Evolutionary conservation across 345 rosid species (phyloP), one percentile per base, ranked within the genome.

Genomic region (Cardamine occulta): DNA sequence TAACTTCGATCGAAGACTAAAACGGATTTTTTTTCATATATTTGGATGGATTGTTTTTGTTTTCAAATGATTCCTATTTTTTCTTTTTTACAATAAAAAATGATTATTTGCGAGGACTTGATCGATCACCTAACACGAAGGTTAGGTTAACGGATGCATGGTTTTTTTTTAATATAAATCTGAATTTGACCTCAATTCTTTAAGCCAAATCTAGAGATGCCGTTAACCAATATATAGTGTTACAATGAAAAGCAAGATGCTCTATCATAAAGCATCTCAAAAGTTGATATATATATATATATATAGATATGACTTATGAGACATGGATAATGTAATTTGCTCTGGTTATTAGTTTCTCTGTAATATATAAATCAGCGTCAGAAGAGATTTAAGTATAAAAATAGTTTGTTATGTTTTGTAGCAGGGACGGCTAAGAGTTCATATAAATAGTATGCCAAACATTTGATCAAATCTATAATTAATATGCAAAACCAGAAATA

Each of bases 41-140:
- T 32, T 31, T 52, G 48, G 53, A 35, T 69, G 34, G 42, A 32
- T 64, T 56, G 21, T 48, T 42, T 37, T 55, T 35, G 31, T 28
- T 44, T 69, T n/a, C 4, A 42, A 19, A 26, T 54, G 1, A 9
- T 63, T 34, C 47, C 23, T 11, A 14, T 26, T 42, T 35, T 45
- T 45, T 66, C n/a, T 65, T 11, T 29, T 39, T 29, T 48, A 52
- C 17, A 40, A 49, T 51, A 52, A 65, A 13, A 53, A 29, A 47
- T 34, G 4, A 14, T 45, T 73, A 62, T 78, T 66, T 51, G 51
- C 24, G 68, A 73, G 19, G 59, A 66, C 73, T 78, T 72, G 81
- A 78, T 72, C 18, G 64, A 66, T 66, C 73, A 72, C 76, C 80
- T 78, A 78, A 72, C 73, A 72, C 73, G 81, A 78, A 66, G 68